Conservation (phyloP, 1,284 basidiomycete genomes). For the Paramarasmius palmivorus region DNA sequence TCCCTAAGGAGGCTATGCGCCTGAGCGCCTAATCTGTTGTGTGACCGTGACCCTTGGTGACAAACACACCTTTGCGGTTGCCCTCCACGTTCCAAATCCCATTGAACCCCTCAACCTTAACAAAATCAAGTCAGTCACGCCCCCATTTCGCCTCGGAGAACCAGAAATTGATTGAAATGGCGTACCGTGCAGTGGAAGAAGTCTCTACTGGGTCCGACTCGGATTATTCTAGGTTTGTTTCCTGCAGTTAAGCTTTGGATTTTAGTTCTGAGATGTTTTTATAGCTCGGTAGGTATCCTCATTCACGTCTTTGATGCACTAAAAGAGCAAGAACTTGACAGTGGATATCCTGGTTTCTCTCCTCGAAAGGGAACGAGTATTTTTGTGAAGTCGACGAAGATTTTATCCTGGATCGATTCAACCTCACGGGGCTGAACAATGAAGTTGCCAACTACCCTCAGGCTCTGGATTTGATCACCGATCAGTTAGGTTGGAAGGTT, state of each 20-base stretch:
- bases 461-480: conserved; percentile 94
- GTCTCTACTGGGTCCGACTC: conserved; percentile 85
- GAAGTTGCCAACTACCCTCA: conserved; percentile 95
- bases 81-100: background rate
- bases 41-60: background rate
- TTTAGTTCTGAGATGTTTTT: conserved; percentile 15
- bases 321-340: conserved; percentile 22
- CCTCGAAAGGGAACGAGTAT: conserved; percentile 97
- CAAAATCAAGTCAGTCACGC: background rate
- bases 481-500: conserved; percentile 74
- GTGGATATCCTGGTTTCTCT: conserved; percentile 99
- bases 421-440: conserved; percentile 94
- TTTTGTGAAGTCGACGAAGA: conserved; percentile 99
- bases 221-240: conserved; percentile 80
- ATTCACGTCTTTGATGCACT: background rate
- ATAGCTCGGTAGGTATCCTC: conserved; percentile 36
- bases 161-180: conserved; percentile 3
- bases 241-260: conserved; percentile 6
- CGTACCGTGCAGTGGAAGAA: conserved; percentile 67
- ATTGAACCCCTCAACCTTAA: background rate
- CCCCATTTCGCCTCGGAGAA: background rate
- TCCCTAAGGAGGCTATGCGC: background rate
- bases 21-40: background rate
- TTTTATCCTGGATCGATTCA: conserved; percentile 98
- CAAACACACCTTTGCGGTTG: too few relatives aligned